Percentiles rank a stretch among this genome's conserved stretches.
Evolutionary conservation across 495 filamentous ascomycete species (phyloP).

Genomic region (Trichoderma reesei): DNA sequence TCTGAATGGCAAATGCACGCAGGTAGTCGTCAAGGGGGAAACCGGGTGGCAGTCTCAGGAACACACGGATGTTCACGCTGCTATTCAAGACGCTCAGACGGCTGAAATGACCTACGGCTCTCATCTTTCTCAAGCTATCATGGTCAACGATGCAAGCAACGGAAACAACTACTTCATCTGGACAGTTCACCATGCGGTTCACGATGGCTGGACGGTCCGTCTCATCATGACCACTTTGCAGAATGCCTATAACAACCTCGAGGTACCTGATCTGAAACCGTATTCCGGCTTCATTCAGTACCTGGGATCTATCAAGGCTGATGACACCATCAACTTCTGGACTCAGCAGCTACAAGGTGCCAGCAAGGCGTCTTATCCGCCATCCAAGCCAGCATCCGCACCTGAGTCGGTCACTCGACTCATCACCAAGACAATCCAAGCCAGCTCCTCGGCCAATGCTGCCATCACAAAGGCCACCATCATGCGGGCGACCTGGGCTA

Average conservation of each 20-base stretch:
- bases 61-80: constrained; percentile 20
- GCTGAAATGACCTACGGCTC: constrained; percentile 11
- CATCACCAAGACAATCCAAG: not conserved
- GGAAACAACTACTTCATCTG: constrained; percentile 34
- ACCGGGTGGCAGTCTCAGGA: not conserved
- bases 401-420: not conserved
- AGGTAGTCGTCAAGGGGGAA: not conserved
- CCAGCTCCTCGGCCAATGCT: not conserved
- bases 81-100: not conserved
- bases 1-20: not conserved
- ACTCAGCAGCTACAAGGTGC: not conserved
- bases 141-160: constrained; percentile 11
- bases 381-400: not conserved
- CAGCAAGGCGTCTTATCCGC: not conserved
- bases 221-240: constrained; percentile 10
- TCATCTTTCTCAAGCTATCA: constrained; percentile 17
- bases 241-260: constrained; percentile 3
- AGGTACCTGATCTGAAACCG: not conserved
- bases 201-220: constrained; percentile 5
- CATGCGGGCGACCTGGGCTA: constrained; percentile 37
- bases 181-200: constrained; percentile 24
- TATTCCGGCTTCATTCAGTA: constrained; percentile 4
- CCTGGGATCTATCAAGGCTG: not conserved
- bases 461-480: constrained; percentile 30
- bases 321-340: not conserved